Evolutionary conservation across 2,329 filamentous ascomycete species (phyloP).

Genomic region (Drechslerella coelobrocha): DNA sequence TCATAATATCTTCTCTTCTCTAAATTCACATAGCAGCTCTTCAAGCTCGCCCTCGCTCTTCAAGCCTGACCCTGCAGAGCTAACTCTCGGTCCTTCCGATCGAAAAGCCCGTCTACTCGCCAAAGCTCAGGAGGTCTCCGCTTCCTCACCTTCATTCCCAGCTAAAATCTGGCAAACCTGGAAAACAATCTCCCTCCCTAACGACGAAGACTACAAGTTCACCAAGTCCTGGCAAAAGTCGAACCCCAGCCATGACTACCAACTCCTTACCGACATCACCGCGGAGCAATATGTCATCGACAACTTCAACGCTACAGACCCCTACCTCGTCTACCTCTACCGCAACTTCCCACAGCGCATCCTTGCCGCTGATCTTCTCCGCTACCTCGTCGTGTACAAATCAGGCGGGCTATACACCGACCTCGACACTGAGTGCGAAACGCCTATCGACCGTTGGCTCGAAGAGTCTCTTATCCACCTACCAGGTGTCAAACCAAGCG

Average conservation of each 20-base stretch:
- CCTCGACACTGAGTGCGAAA: conserved; percentile 39
- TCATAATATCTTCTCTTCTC: background rate
- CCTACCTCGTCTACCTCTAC: conserved; percentile 35
- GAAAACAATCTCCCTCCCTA: conserved; percentile 36
- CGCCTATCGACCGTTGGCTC: conserved; percentile 30
- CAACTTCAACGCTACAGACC: conserved; percentile 40
- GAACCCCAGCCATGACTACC: conserved; percentile 39
- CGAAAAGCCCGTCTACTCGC: conserved; percentile 9
- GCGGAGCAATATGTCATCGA: conserved; percentile 25
- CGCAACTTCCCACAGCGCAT: conserved; percentile 33
- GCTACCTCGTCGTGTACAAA: conserved; percentile 33
- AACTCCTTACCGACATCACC: conserved; percentile 29
- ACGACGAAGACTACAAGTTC: conserved; percentile 19
- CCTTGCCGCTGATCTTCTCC: conserved; percentile 31
- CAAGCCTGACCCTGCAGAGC: background rate
- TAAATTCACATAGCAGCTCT: background rate
- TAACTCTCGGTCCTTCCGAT: background rate
- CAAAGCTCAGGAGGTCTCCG: conserved; percentile 12
- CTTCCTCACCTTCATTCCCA: conserved; percentile 12
- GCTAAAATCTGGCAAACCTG: conserved; percentile 47
- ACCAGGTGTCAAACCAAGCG: background rate
- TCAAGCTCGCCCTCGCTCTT: background rate
- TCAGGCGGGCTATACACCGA: conserved; percentile 43
- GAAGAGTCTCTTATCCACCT: background rate
- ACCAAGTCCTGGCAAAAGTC: conserved; percentile 19